phyloP scores from a whole-genome alignment of 768 basidiomycete species.

The Serpula lacrymans region DNA sequence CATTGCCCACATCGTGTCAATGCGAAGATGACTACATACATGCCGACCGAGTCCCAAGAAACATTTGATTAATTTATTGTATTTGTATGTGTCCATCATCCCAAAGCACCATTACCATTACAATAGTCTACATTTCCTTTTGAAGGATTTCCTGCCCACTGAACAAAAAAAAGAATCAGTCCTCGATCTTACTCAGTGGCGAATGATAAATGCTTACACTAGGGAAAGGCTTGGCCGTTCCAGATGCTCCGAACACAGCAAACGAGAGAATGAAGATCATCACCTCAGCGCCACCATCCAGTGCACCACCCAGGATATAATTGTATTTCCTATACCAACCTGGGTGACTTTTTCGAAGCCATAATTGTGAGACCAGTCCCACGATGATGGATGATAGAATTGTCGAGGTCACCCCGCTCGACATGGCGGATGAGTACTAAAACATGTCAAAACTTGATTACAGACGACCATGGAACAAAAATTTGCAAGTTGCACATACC shows the following conservation, averaged over 20 bases:
- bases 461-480: neutral
- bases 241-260: conserved; percentile 58
- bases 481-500: conserved; percentile 21
- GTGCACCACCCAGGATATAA: conserved; percentile 51
- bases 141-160: conserved; percentile 53
- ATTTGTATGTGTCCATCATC: too few species aligned
- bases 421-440: conserved; percentile 41
- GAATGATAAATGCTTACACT: too few species aligned
- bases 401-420: conserved; percentile 54
- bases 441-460: too few species aligned
- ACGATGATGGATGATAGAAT: conserved; percentile 45
- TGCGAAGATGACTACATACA: too few species aligned
- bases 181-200: conserved; percentile 35
- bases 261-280: conserved; percentile 65
- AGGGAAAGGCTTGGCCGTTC: conserved; percentile 47
- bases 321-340: conserved; percentile 69
- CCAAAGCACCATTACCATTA: conserved; percentile 55
- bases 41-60: too few species aligned
- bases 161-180: conserved; percentile 2
- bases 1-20: too few species aligned
- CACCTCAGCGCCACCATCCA: conserved; percentile 64
- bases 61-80: too few species aligned
- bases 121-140: conserved; percentile 57
- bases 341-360: conserved; percentile 54
- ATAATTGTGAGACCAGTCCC: conserved; percentile 57